Conservation (phyloP, 345 rosid species). For the Excoecaria agallocha region DNA sequence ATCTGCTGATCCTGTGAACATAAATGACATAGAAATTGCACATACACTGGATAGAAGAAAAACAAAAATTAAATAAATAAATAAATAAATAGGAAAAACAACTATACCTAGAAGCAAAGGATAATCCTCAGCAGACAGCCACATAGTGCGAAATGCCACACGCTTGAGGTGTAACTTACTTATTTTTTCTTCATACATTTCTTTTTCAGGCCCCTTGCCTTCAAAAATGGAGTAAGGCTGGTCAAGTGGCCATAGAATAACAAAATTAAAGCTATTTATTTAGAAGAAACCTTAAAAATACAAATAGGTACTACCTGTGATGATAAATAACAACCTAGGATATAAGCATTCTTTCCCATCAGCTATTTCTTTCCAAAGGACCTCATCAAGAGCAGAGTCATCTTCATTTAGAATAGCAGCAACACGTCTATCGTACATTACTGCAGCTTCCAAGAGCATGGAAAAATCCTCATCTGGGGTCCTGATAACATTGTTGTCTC, state of each 20-base stretch:
- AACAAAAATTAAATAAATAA: neutral
- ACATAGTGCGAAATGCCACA: conserved; percentile 94
- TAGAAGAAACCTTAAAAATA: neutral
- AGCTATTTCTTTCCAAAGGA: conserved; percentile 47
- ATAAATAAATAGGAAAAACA: neutral
- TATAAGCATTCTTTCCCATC: conserved; percentile 48
- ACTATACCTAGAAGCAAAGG: conserved; percentile 77
- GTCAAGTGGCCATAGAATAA: conserved; percentile 10
- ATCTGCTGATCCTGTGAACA: conserved; percentile 70
- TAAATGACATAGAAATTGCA: conserved; percentile 10
- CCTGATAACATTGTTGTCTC: conserved; percentile 43
- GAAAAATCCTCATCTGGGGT: conserved; percentile 97
- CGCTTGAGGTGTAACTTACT: conserved; percentile 66
- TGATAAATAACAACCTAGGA: conserved; percentile 80
- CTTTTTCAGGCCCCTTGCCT: conserved; percentile 98
- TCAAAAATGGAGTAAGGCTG: conserved; percentile 15
- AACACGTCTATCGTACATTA: conserved; percentile 93
- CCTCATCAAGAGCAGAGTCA: conserved; percentile 41
- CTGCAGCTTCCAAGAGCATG: conserved; percentile 91
- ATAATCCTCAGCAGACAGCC: conserved; percentile 95
- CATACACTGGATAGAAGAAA: neutral
- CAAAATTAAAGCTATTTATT: neutral
- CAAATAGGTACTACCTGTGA: conserved; percentile 57
- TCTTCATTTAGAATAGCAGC: conserved; percentile 72
- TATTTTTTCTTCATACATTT: conserved; percentile 81